Evolutionary conservation across 169 alveolate genomes (phyloP).

Genomic region (Cryptosporidium tyzzeri): DNA sequence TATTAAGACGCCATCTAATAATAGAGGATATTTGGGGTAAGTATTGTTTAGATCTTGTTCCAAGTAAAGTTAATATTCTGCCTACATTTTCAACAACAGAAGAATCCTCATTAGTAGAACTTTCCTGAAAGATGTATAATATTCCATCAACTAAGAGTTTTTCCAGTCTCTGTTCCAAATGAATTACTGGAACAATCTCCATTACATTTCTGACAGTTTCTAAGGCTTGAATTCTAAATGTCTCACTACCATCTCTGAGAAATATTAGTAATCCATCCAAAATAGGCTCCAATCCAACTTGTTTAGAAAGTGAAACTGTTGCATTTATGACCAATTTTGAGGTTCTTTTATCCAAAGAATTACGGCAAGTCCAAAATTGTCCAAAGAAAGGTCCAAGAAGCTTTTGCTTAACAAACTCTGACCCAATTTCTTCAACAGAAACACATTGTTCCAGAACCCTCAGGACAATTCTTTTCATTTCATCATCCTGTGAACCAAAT

Average conservation of each 20-base stretch:
- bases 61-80: slow-evolving; percentile 95
- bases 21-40: slow-evolving; percentile 98
- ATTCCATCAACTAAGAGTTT: slow-evolving; percentile 98
- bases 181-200: slow-evolving; percentile 91
- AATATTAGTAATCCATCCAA: slow-evolving; percentile 90
- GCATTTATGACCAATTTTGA: slow-evolving; percentile 96
- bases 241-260: slow-evolving; percentile 93
- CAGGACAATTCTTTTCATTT: slow-evolving; percentile 97
- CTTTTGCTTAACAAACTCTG: slow-evolving; percentile 95
- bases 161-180: slow-evolving; percentile 95
- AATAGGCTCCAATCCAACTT: slow-evolving; percentile 88
- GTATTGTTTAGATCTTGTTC: slow-evolving; percentile 96
- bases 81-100: slow-evolving; percentile 97
- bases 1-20: slow-evolving; percentile 95
- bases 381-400: slow-evolving; percentile 95
- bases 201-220: slow-evolving; percentile 97
- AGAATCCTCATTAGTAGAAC: slow-evolving; percentile 94
- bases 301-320: slow-evolving; percentile 97
- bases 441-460: slow-evolving; percentile 98
- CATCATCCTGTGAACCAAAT: slow-evolving; percentile 98
- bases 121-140: slow-evolving; percentile 97
- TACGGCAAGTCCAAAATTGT: slow-evolving; percentile 93
- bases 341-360: slow-evolving; percentile 95
- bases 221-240: slow-evolving; percentile 95
- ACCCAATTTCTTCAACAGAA: slow-evolving; percentile 97